Evolutionary conservation across 208 protist genomes (phyloP).

Genomic region (Leishmania aethiopica): DNA sequence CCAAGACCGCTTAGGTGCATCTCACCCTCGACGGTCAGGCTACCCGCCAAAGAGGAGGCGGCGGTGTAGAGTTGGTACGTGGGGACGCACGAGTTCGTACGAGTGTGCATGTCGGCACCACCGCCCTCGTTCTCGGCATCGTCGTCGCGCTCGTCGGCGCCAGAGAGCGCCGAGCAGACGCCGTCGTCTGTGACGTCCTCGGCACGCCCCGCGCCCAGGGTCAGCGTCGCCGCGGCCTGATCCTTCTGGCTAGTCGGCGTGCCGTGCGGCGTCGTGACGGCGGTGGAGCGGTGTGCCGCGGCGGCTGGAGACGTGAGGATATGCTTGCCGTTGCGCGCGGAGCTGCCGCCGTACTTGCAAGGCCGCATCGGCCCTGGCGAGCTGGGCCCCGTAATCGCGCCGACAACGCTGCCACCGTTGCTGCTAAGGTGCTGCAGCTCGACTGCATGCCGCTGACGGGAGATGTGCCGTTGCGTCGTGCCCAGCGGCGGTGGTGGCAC

Average conservation of each 20-base stretch:
- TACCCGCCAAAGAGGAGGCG: slow-evolving; percentile 17
- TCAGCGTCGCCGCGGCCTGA: not conserved
- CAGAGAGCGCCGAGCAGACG: slow-evolving; percentile 40
- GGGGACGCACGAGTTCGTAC: not conserved
- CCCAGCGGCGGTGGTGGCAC: slow-evolving; percentile 36
- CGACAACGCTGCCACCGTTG: not conserved
- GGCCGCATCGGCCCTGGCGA: not conserved
- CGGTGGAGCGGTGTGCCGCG: not conserved
- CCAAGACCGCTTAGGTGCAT: not conserved
- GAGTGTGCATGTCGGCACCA: not conserved
- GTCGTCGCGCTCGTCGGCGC: slow-evolving; percentile 20
- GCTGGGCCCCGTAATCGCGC: not conserved
- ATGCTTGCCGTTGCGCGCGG: not conserved
- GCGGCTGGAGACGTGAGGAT: not conserved
- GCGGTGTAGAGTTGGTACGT: slow-evolving; percentile 28
- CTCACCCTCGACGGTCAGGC: slow-evolving; percentile 7
- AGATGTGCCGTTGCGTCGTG: slow-evolving; percentile 29
- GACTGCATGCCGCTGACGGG: slow-evolving; percentile 22
- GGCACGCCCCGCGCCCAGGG: too few species aligned
- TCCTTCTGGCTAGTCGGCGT: not conserved
- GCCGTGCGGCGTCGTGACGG: not conserved
- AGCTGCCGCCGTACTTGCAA: not conserved
- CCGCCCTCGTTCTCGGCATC: slow-evolving; percentile 13
- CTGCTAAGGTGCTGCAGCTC: slow-evolving; percentile 33
- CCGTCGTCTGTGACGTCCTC: slow-evolving; percentile 34